These are phyloP conservation scores for Choanephora cucurbitarum DNA, from an alignment of 371 early-diverging fungal species.

Conservation along the genomic window DNA sequence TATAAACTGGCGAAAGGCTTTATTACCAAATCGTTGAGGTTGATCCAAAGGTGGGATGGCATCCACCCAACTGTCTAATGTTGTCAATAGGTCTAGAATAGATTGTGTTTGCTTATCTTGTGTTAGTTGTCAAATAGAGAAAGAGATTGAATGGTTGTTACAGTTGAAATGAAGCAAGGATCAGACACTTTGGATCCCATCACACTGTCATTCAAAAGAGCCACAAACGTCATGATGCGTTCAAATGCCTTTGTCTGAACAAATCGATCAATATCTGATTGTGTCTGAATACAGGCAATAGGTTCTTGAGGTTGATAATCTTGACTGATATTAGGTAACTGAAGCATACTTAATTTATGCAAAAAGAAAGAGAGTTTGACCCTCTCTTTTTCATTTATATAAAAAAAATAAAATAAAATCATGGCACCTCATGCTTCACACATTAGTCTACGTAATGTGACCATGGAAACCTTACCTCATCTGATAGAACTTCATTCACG, in stretches of 20 bases:
- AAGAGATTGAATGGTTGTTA: too few species aligned
- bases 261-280: slow-evolving; percentile 59
- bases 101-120: slow-evolving; percentile 56
- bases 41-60: slow-evolving; percentile 74
- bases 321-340: slow-evolving; percentile 13
- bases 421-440: too few species aligned
- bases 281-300: slow-evolving; percentile 56
- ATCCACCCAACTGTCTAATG: slow-evolving; percentile 71
- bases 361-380: too few species aligned
- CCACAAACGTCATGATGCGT: slow-evolving; percentile 73
- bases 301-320: slow-evolving; percentile 41
- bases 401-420: too few species aligned
- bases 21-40: slow-evolving; percentile 80
- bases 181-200: slow-evolving; percentile 60
- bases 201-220: slow-evolving; percentile 69
- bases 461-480: slow-evolving; percentile 12
- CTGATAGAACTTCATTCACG: slow-evolving; percentile 19
- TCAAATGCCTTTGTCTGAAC: slow-evolving; percentile 64
- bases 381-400: background rate
- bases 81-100: slow-evolving; percentile 64
- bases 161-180: slow-evolving; percentile 54
- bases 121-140: too few species aligned
- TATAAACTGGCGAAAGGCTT: slow-evolving; percentile 72
- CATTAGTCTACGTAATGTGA: slow-evolving; percentile 21
- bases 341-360: background rate